These are phyloP conservation scores for Zygosaccharomyces gambellarensis DNA, from an alignment of 805 yeast species.

Conservation along the genomic window DNA sequence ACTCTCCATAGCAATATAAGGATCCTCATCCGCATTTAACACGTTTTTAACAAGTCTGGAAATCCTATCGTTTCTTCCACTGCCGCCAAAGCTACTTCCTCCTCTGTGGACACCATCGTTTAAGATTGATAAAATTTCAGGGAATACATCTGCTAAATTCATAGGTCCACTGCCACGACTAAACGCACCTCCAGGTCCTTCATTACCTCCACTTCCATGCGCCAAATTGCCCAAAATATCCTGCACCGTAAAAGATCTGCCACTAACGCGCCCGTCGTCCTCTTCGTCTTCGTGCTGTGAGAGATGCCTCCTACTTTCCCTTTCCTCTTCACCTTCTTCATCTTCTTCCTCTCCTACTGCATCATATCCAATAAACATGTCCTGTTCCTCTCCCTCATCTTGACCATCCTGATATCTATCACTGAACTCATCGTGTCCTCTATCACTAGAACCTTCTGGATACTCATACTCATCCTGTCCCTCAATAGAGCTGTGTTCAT, in stretches of 20 bases:
- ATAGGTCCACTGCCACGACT: conserved; percentile 8
- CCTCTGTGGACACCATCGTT: conserved; percentile 20
- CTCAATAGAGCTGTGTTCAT: conserved; percentile 9
- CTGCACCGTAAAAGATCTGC: conserved; percentile 12
- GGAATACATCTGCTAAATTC: conserved; percentile 35
- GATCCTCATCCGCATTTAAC: conserved; percentile 41
- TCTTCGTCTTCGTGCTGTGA: conserved; percentile 20
- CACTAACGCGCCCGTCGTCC: conserved; percentile 21
- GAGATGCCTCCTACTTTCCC: conserved; percentile 18
- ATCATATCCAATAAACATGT: conserved; percentile 15
- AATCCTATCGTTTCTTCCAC: conserved; percentile 21
- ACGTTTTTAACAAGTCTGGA: conserved; percentile 28
- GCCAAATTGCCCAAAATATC: conserved; percentile 17
- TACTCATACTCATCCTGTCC: conserved; percentile 13
- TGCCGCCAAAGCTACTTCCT: conserved; percentile 11
- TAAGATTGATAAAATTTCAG: conserved; percentile 37
- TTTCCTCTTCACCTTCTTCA: conserved; percentile 25
- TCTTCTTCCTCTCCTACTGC: conserved; percentile 24
- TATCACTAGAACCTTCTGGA: conserved; percentile 6
- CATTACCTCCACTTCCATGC: conserved; percentile 5
- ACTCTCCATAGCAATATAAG: conserved; percentile 58
- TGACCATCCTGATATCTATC: conserved; percentile 16
- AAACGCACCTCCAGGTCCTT: conserved; percentile 3
- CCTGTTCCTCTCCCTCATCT: conserved; percentile 27
- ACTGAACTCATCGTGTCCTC: conserved; percentile 10